A percentile compares a stretch with the other conserved stretches of the same genome.
Conservation (phyloP, 208 protist species). For the Trypanosoma lewisi region DNA sequence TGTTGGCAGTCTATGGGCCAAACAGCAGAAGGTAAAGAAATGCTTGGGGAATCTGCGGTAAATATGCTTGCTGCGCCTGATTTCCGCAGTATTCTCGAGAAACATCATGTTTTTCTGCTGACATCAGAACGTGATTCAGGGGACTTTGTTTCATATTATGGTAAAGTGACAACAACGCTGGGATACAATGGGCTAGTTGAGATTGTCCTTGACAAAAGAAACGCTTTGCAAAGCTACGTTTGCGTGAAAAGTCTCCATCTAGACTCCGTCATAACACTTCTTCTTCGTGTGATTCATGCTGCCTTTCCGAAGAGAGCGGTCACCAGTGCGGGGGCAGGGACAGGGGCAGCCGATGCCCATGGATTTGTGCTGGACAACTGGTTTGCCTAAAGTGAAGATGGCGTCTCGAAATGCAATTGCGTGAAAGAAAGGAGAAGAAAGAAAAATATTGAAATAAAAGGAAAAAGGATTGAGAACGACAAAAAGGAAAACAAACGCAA, state of each 20-base stretch:
- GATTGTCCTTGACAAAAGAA: slow-evolving; percentile 11
- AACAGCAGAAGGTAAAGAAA: slow-evolving; percentile 3
- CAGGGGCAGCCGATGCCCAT: slow-evolving; percentile 1
- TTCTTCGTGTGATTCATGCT: slow-evolving; percentile 13
- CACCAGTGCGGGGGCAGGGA: neutral
- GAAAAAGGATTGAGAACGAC: neutral
- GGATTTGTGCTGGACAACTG: slow-evolving; percentile 37
- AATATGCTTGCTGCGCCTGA: slow-evolving; percentile 8
- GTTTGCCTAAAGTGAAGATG: slow-evolving; percentile 33
- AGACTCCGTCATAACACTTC: slow-evolving; percentile 7
- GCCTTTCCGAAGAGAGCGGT: slow-evolving; percentile 12
- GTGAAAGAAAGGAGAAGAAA: neutral
- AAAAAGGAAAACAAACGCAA: neutral
- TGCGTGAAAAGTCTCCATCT: slow-evolving; percentile 23
- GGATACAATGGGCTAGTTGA: slow-evolving; percentile 22
- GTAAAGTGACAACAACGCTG: slow-evolving; percentile 17
- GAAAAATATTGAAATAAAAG: neutral
- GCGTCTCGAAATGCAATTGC: neutral
- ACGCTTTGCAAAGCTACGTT: slow-evolving; percentile 15
- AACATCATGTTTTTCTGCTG: slow-evolving; percentile 9
- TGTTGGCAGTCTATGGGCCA: slow-evolving; percentile 21
- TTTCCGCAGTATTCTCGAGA: slow-evolving; percentile 16
- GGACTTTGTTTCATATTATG: slow-evolving; percentile 7
- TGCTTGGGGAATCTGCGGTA: slow-evolving; percentile 8
- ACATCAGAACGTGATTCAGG: slow-evolving; percentile 12